A percentile compares a stretch with the other conserved stretches of the same genome.
Evolutionary conservation across 768 basidiomycete genomes (phyloP).

Genomic region (Leucosporidium yakuticum): DNA sequence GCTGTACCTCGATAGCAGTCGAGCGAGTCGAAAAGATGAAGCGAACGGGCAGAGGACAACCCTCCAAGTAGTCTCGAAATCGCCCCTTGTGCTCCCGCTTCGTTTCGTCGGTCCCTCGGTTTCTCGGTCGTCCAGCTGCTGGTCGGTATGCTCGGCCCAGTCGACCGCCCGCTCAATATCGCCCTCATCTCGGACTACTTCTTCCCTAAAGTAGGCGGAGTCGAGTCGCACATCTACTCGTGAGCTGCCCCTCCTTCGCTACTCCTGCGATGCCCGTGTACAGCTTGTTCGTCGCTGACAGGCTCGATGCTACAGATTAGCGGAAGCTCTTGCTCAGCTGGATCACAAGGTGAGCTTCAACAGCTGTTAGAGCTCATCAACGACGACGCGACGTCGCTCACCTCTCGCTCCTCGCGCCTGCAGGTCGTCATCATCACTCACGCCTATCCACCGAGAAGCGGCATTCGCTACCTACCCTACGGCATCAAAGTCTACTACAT

Average conservation of each 20-base stretch:
- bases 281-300: no score
- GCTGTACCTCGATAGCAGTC: no score
- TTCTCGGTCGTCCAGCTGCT: no score
- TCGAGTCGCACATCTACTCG: conserved; percentile 86
- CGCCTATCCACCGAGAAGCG: conserved; percentile 76
- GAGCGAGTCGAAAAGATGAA: no score
- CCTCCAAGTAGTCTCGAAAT: no score
- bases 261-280: no score
- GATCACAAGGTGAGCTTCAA: conserved; percentile 68
- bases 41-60: no score
- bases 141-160: no score
- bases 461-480: conserved; percentile 81
- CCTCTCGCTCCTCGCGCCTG: background rate
- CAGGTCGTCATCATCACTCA: conserved; percentile 95
- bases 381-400: background rate
- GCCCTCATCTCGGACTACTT: conserved; percentile 66
- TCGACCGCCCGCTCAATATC: conserved; percentile 16
- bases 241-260: no score
- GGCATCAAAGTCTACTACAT: conserved; percentile 90
- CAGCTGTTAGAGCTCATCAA: background rate
- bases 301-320: conserved; percentile 53
- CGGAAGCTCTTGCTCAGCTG: conserved; percentile 67
- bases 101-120: no score
- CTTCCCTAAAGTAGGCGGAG: conserved; percentile 85
- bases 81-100: no score